Percentiles rank a stretch among this genome's conserved stretches.
These are phyloP conservation scores for Acacia confusa DNA, from an alignment of 306 rosid species.

Conservation along the genomic window DNA sequence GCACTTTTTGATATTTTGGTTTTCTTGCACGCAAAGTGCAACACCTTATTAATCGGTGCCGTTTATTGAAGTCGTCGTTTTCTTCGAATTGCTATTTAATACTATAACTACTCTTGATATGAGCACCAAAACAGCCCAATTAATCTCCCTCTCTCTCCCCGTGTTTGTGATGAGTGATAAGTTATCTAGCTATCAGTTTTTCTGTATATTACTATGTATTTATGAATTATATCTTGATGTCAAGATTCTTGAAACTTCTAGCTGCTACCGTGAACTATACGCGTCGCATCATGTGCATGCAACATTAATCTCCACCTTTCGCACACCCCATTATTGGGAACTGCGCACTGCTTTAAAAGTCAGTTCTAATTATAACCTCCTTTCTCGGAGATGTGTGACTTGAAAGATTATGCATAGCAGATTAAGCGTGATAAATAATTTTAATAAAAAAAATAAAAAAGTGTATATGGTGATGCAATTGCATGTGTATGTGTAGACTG, in stretches of 20 bases:
- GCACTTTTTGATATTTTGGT: not conserved
- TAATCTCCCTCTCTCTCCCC: not conserved
- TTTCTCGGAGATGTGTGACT: not conserved
- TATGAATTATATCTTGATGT: not conserved
- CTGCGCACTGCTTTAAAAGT: not conserved
- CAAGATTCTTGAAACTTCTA: slow-evolving; percentile 30
- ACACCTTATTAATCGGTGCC: not conserved
- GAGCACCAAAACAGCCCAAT: not conserved
- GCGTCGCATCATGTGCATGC: slow-evolving; percentile 26
- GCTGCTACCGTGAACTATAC: not conserved
- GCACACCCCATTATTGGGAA: not conserved
- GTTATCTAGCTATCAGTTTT: slow-evolving; percentile 9
- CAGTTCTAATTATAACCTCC: not conserved
- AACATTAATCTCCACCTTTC: not conserved
- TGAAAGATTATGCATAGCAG: not conserved
- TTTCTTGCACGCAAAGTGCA: slow-evolving; percentile 23
- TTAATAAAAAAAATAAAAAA: not conserved
- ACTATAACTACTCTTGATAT: not conserved
- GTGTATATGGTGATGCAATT: not conserved
- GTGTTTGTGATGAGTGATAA: slow-evolving; percentile 3
- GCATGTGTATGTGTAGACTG: not conserved
- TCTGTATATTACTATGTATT: not conserved
- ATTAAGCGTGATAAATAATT: not conserved
- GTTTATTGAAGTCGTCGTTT: slow-evolving; percentile 27
- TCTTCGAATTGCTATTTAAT: not conserved